phyloP scores from a whole-genome alignment of 225 moss, liverwort and hornwort genomes.

The Sphagnum tenellum region DNA sequence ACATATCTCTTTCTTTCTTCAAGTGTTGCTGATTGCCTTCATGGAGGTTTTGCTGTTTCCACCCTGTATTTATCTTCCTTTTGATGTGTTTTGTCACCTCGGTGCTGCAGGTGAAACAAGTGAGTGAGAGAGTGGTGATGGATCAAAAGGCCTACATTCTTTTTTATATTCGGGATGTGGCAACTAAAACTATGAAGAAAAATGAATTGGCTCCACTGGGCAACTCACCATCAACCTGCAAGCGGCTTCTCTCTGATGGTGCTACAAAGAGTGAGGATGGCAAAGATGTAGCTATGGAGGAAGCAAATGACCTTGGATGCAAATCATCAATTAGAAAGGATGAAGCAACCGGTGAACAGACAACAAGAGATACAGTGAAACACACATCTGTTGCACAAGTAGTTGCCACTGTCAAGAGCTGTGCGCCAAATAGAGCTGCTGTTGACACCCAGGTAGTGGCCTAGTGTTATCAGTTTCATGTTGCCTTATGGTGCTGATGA shows the following conservation, averaged over 20 bases:
- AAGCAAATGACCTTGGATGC: constrained; percentile 25
- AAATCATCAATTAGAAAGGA: constrained; percentile 10
- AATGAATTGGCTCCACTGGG: constrained; percentile 3
- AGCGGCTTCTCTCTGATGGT: constrained; percentile 43
- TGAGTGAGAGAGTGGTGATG: constrained; percentile 73
- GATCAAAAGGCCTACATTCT: constrained; percentile 96
- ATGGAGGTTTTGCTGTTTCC: too few species aligned
- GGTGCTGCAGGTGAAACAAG: constrained; percentile 69
- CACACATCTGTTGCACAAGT: background rate
- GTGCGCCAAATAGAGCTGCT: constrained; percentile 37
- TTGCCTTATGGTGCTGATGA: too few species aligned
- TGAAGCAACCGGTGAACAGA: constrained; percentile 2
- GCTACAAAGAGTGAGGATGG: constrained; percentile 44
- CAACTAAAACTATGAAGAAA: background rate
- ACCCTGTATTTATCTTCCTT: too few species aligned
- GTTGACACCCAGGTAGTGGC: constrained; percentile 59
- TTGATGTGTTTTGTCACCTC: background rate
- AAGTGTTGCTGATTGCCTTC: too few species aligned
- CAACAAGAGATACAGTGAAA: constrained; percentile 1
- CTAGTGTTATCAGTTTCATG: constrained; percentile 11
- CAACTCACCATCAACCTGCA: constrained; percentile 34
- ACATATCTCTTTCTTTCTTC: constrained; percentile 6
- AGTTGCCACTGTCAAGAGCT: constrained; percentile 7
- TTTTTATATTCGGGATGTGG: constrained; percentile 70
- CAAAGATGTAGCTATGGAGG: constrained; percentile 26